These are phyloP conservation scores for Strombidium stylifer DNA, from an alignment of 73 alveolate genomes.

Conservation along the genomic window DNA sequence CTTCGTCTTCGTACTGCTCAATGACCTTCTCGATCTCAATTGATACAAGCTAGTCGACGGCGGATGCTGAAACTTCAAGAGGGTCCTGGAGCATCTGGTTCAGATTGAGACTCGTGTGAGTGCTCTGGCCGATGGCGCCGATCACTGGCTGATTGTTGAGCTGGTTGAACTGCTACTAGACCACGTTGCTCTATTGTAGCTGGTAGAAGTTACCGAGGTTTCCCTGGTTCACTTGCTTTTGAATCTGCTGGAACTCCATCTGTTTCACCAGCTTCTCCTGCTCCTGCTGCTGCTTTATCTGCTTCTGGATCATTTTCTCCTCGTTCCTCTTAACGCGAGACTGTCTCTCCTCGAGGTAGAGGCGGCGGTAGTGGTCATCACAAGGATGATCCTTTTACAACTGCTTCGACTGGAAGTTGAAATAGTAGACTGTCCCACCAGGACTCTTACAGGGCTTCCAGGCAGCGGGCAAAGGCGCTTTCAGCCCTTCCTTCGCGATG, in stretches of 20 bases:
- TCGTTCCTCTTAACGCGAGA: conserved; percentile 48
- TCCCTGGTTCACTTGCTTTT: no score
- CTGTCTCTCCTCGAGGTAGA: conserved; percentile 53
- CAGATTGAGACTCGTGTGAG: conserved; percentile 33
- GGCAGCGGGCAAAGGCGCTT: conserved; percentile 85
- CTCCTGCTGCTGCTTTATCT: conserved; percentile 27
- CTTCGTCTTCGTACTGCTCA: conserved; percentile 44
- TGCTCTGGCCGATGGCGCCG: background rate
- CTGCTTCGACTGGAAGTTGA: conserved; percentile 71
- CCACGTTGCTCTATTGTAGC: no score
- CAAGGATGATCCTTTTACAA: conserved; percentile 86
- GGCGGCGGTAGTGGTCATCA: conserved; percentile 75
- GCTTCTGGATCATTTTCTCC: conserved; percentile 42
- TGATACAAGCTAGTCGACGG: conserved; percentile 10
- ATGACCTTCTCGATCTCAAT: conserved; percentile 21
- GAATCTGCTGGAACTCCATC: no score
- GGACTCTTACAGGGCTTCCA: conserved; percentile 84
- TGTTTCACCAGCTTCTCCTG: no score
- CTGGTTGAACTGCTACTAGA: no score
- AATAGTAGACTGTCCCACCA: conserved; percentile 72
- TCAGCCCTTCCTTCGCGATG: conserved; percentile 89
- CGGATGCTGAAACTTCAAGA: conserved; percentile 11
- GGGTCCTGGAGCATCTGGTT: conserved; percentile 33
- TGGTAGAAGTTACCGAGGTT: no score
- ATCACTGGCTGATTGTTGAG: background rate